A percentile compares a stretch with the other conserved stretches of the same genome.
Evolutionary conservation across 495 filamentous ascomycete genomes (phyloP).

Genomic region (Aspergillus indologenus): DNA sequence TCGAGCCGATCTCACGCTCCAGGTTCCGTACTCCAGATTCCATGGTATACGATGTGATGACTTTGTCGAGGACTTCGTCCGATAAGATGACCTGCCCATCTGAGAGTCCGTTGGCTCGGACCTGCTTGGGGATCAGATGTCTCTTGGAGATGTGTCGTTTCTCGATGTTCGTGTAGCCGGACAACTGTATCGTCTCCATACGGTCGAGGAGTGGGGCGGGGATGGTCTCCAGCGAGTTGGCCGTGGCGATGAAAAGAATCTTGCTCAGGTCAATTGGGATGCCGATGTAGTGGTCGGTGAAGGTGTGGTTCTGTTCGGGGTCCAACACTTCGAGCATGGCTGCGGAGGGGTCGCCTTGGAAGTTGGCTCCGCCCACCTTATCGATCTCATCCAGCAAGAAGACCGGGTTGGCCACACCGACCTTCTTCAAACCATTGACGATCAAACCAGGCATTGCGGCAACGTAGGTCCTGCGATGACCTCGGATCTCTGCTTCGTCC

Average conservation of each 20-base stretch:
- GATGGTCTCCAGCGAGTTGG: constrained; percentile 94
- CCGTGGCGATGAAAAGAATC: constrained; percentile 97
- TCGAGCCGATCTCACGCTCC: constrained; percentile 90
- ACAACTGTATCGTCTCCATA: constrained; percentile 91
- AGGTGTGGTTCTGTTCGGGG: constrained; percentile 94
- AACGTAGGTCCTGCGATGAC: constrained; percentile 94
- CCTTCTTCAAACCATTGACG: constrained; percentile 92
- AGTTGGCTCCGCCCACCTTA: constrained; percentile 88
- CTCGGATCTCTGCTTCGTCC: constrained; percentile 95
- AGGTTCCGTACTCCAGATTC: constrained; percentile 97
- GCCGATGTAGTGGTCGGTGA: constrained; percentile 94
- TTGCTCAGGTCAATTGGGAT: constrained; percentile 95
- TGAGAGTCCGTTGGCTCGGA: constrained; percentile 73
- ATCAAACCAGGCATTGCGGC: constrained; percentile 97
- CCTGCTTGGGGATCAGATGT: constrained; percentile 93
- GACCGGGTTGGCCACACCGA: constrained; percentile 92
- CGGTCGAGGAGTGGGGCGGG: constrained; percentile 91
- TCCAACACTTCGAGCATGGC: constrained; percentile 98
- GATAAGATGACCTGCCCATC: constrained; percentile 69
- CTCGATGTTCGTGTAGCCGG: constrained; percentile 97
- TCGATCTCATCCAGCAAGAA: constrained; percentile 98
- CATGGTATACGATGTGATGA: constrained; percentile 93
- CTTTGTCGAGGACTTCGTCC: constrained; percentile 85
- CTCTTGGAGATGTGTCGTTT: constrained; percentile 93
- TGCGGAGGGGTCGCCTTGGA: constrained; percentile 96